Base-by-base conservation (phyloP, 1,139 yeast species). In the Kurtzmaniella natalensis region DNA sequence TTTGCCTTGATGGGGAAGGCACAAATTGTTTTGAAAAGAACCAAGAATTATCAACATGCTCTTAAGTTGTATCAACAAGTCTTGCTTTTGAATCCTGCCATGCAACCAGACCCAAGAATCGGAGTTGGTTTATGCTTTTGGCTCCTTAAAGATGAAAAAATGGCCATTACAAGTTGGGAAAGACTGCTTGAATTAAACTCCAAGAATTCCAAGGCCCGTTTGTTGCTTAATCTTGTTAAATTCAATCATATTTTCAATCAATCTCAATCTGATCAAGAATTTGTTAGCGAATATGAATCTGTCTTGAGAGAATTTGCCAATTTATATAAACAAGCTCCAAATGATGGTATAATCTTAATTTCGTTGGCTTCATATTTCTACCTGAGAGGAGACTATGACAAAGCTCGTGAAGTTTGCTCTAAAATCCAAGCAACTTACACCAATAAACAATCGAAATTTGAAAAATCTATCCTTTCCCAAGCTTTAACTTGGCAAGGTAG, bases 121-220 rank as follows among this genome's bases (percentile, higher is more conserved):
- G 99, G 98, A 17, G 80, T 92, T 44, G 99, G 98, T 27, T 66
- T 92, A 47, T 89, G 97, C 57, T 89, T 81, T 53, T 92, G 96
- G 96, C 77, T 78, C 41, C 64, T 92, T 40, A 82, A 81, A 36
- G 95, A 87, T 53, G 75, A 76, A 43, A 72, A 72, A 31, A 75
- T 87, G 68, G 97, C 98, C 0, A 53, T 73, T 7, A 66, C 65
- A 31, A 81, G 97, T 0, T 94, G 97, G 97, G 73, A 76, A 44
- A 74, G 97, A 48, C 70, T 87, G 2, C 61, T 81, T 29, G 85
- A 82, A 51, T 59, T 89, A 33, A 76, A 84, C 42, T 76, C 82
- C 3, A 51, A 61, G 13, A 78, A 79, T 45, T 53, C 68, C n/a
- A 74, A 78, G 37, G 88, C 88, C 3, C 74, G 75, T 35, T 61